A percentile compares a stretch with the other conserved stretches of the same genome.
phyloP scores from a whole-genome alignment of 2,329 filamentous ascomycete genomes.

The Claviceps pazoutovae region DNA sequence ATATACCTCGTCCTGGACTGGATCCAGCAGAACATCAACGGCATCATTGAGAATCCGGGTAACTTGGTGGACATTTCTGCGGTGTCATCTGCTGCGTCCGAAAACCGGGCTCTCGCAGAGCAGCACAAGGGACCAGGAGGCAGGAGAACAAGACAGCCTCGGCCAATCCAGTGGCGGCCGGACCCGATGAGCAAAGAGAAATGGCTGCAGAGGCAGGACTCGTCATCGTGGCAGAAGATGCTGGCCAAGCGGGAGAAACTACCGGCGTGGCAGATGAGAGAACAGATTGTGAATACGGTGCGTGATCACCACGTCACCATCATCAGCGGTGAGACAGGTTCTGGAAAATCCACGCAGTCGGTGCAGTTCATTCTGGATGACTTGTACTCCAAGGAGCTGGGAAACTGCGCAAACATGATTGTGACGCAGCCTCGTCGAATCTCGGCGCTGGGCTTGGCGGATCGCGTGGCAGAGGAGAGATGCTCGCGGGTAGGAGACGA shows the following conservation, averaged over 20 bases:
- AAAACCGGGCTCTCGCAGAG: slow-evolving; percentile 24
- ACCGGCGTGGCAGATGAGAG: slow-evolving; percentile 76
- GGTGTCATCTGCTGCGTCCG: slow-evolving; percentile 53
- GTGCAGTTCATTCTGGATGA: slow-evolving; percentile 94
- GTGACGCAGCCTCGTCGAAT: slow-evolving; percentile 94
- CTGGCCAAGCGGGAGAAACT: slow-evolving; percentile 55
- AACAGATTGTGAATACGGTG: slow-evolving; percentile 64
- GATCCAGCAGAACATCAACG: slow-evolving; percentile 71
- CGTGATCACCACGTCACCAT: slow-evolving; percentile 76
- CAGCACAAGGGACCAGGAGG: slow-evolving; percentile 11
- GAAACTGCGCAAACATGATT: slow-evolving; percentile 72
- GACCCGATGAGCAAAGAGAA: slow-evolving; percentile 46
- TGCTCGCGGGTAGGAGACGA: slow-evolving; percentile 72
- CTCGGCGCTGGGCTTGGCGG: slow-evolving; percentile 82
- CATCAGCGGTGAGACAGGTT: slow-evolving; percentile 92
- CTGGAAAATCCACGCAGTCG: slow-evolving; percentile 91
- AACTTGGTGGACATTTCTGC: slow-evolving; percentile 72
- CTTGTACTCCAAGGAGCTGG: slow-evolving; percentile 62
- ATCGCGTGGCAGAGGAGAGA: slow-evolving; percentile 86
- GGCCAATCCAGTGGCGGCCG: slow-evolving; percentile 48
- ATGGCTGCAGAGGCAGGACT: slow-evolving; percentile 57
- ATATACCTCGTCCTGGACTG: slow-evolving; percentile 83
- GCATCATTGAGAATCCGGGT: slow-evolving; percentile 75
- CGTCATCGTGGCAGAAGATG: slow-evolving; percentile 59
- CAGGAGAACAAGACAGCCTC: slow-evolving; percentile 31